Conservation (phyloP, 257 asterid genomes). For the Galeopsis tetrahit region DNA sequence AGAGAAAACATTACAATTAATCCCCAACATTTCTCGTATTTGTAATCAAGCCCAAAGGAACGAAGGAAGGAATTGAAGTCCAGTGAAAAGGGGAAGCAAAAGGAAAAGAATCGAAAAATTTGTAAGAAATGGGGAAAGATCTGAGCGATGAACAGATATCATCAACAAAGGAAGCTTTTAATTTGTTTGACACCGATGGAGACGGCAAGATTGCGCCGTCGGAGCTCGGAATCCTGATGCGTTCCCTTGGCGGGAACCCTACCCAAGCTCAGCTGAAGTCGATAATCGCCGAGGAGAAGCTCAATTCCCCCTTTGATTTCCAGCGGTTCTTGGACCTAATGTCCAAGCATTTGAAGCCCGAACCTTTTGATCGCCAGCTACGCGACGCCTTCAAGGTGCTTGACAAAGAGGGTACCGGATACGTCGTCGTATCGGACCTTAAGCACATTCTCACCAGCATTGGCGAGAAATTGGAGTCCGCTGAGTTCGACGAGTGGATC, state of each 20-base stretch:
- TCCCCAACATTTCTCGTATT: slow-evolving; percentile 8
- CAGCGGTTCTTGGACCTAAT: slow-evolving; percentile 76
- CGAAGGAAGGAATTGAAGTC: slow-evolving; percentile 11
- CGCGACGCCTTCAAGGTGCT: slow-evolving; percentile 99
- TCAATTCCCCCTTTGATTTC: slow-evolving; percentile 80
- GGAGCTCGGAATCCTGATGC: slow-evolving; percentile 95
- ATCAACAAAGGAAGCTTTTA: slow-evolving; percentile 93
- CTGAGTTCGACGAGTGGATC: slow-evolving; percentile 99
- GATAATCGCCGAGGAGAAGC: slow-evolving; percentile 77
- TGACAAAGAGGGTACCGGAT: slow-evolving; percentile 85
- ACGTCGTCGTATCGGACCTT: slow-evolving; percentile 88
- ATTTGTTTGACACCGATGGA: slow-evolving; percentile 93
- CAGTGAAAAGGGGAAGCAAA: slow-evolving; percentile 17
- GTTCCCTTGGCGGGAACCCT: slow-evolving; percentile 96
- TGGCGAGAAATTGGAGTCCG: slow-evolving; percentile 94
- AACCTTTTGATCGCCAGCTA: slow-evolving; percentile 95
- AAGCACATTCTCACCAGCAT: slow-evolving; percentile 91
- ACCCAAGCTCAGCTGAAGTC: slow-evolving; percentile 92
- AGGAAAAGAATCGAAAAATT: not conserved
- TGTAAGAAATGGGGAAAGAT: slow-evolving; percentile 73
- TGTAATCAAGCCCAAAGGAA: not conserved
- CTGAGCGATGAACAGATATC: slow-evolving; percentile 82
- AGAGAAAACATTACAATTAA: too few relatives aligned
- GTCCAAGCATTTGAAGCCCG: slow-evolving; percentile 91
- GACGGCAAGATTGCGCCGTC: slow-evolving; percentile 95